Base-by-base conservation (phyloP, 75 land plant species). In the Pinus taeda region DNA sequence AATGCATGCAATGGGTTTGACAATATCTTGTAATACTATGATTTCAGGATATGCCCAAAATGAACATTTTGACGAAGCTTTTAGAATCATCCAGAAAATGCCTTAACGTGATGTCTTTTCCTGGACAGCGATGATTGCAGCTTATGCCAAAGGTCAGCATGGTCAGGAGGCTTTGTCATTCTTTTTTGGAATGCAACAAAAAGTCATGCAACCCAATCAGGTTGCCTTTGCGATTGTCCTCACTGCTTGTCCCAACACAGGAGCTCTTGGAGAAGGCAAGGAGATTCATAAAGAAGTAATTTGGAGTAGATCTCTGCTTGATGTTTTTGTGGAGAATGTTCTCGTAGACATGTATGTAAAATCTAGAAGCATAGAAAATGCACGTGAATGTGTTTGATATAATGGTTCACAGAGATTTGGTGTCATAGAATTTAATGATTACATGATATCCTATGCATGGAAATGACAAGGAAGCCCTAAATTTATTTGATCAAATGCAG, bases 391-490 rank as follows among this genome's bases (percentile, higher is more conserved):
- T 90, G 30, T 85, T 87, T 30, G 29, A 67, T 14, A 73, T 59
- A 8, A 82, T 87, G 81, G 57, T 89, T 59, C 85, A 85, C 74
- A 81, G 79, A 82, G 89, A 75, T 0, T 64, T 90, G 81, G 81
- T 87, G 8, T 81, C 82, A 39, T 4, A 6, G 42, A 39, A 39
- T 5, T 3, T 5, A 4, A 39, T 39, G 42, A 39, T 39, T 39
- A 39, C 42, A 13, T 86, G 89, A 20, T 79, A 85, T 15, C 87
- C 82, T n/a, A 39, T 79, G 33, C 84, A 83, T 60, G 89, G 89
- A 12, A 57, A 80, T 4, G 88, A 77, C 33, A 21, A 74, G 29
- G 61, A 77, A 63, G 85, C 88, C 30, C 57, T 90, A 56, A 60
- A 71, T 14, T 15, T 81, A 13, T 87, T 90, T 81, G 64, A 77